Evolutionary conservation across 106 monocot species (phyloP), one percentile per base, ranked within the genome.

Genomic region (Dendrobium chrysotoxum): DNA sequence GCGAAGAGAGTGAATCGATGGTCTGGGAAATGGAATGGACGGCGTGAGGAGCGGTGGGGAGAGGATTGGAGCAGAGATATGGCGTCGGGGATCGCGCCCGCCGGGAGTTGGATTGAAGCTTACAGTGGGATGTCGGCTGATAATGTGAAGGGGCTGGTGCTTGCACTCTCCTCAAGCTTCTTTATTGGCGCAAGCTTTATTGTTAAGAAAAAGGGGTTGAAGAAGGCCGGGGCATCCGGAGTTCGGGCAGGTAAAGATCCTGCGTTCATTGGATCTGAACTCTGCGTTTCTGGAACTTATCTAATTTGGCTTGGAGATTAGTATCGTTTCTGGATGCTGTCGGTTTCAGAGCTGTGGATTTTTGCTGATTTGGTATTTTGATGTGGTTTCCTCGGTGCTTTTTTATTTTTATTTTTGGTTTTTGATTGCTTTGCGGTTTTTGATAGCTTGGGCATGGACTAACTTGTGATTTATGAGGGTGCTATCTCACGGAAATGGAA

Each of bases 131-230:
- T 93, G 92, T 93, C 92, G 54, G 58, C 83, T 23, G 92, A 93
- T 79, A 93, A 93, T 80, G 76, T 89, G 13, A 93, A 86, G 86
- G 93, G 93, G 16, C 78, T 93, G 61, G 81, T 88, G 25, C 88
- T 93, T 23, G 93, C 93, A n/a, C 80, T 90, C 23, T 90, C 93
- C 28, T 93, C 93, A 15, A 93, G 93, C 75, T 40, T 88, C 84
- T 90, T 93, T 81, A 93, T 93, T 76, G 93, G 93, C 30, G 83
- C 86, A 53, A 93, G 93, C 72, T 93, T 93, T 77, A 90, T 93
- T 40, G 81, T 93, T 23, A 93, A 90, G 88, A 93, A 93, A 88
- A 92, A 93, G 87, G 97, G 97, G 21, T 77, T 92, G 75, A 89
- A 90, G 84, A 98, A 87, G 88, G 97, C 97, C 12, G 94, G 88